Evolutionary conservation across 768 basidiomycete species (phyloP).

Genomic region (Saitozyma podzolica): DNA sequence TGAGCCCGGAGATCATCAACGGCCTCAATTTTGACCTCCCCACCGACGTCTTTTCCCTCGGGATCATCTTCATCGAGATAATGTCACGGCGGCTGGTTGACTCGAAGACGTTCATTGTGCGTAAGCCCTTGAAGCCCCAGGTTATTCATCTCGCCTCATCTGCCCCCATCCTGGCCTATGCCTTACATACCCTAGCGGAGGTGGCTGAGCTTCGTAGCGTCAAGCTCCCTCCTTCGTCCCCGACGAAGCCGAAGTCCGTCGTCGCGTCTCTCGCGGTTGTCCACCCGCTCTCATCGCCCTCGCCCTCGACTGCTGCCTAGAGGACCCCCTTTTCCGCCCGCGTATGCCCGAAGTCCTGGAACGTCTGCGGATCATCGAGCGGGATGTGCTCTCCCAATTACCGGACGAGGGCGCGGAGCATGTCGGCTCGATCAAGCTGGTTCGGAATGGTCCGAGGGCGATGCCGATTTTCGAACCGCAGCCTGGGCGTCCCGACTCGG

Average conservation of each 20-base stretch:
- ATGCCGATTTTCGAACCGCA: constrained; percentile 38
- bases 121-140: constrained; percentile 4
- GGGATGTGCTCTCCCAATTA: constrained; percentile 71
- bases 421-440: constrained; percentile 80
- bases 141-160: not conserved
- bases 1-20: constrained; percentile 92
- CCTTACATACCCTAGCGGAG: not conserved
- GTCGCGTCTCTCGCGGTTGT: constrained; percentile 69
- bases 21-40: constrained; percentile 90
- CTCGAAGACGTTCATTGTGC: constrained; percentile 58
- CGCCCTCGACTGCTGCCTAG: constrained; percentile 71
- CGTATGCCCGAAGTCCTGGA: constrained; percentile 76
- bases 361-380: constrained; percentile 74
- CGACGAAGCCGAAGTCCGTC: constrained; percentile 70
- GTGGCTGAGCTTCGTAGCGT: constrained; percentile 56
- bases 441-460: constrained; percentile 61
- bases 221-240: constrained; percentile 75
- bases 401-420: constrained; percentile 67
- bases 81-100: constrained; percentile 80
- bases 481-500: not conserved
- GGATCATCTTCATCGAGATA: constrained; percentile 76
- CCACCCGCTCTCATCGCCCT: constrained; percentile 76
- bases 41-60: constrained; percentile 92
- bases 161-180: not conserved
- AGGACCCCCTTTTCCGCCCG: constrained; percentile 69